Conservation (phyloP, 306 rosid genomes). For the Myrica gale region DNA sequence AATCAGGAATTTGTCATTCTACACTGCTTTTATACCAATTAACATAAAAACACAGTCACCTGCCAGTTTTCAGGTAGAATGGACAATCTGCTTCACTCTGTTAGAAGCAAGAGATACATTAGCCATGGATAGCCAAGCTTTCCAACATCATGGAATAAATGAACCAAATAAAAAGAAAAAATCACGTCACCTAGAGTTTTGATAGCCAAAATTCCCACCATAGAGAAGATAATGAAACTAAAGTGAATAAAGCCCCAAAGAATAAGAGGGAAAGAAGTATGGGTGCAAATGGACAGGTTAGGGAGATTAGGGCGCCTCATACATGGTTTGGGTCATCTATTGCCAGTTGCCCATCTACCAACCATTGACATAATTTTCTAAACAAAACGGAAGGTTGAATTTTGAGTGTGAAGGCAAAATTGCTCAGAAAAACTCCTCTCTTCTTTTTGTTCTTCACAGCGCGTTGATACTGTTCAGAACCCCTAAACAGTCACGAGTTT, state of each 20-base stretch:
- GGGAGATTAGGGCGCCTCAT: background rate
- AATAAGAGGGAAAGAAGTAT: background rate
- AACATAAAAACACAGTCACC: constrained; percentile 43
- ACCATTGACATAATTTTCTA: background rate
- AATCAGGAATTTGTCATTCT: constrained; percentile 21
- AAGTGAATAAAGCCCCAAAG: background rate
- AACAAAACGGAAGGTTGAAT: no score
- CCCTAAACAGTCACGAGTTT: no score
- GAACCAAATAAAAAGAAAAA: background rate
- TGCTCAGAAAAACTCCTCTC: no score
- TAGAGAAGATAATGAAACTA: background rate
- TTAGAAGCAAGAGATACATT: constrained; percentile 31
- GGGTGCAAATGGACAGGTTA: background rate
- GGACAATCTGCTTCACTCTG: constrained; percentile 98
- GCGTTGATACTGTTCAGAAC: no score
- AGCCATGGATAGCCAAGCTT: constrained; percentile 16
- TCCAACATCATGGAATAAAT: constrained; percentile 7
- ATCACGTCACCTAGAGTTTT: background rate
- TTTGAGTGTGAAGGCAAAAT: no score
- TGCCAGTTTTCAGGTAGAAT: constrained; percentile 98
- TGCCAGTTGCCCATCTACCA: no score
- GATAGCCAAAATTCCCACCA: background rate
- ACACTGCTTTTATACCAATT: constrained; percentile 21
- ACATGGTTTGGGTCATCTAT: background rate
- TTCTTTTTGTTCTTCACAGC: no score